Percentiles rank a stretch among this genome's conserved stretches.
Conservation (phyloP, 768 basidiomycete species). For the Auricularia auricula-judae region DNA sequence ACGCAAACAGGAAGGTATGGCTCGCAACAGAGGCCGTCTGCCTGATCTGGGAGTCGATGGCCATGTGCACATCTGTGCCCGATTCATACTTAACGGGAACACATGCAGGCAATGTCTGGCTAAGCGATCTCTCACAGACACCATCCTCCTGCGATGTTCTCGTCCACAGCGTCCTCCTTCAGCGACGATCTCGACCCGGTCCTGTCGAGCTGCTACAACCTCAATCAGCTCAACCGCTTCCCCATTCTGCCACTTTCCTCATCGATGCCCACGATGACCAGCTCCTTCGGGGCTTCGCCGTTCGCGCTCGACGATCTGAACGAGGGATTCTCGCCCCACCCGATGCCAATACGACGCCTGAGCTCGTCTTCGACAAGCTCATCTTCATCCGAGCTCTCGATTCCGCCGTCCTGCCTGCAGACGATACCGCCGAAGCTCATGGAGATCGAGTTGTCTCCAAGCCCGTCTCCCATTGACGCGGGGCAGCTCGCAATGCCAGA, state of each 20-base stretch:
- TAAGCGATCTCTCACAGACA: not conserved
- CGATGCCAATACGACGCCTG: not conserved
- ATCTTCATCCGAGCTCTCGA: not conserved
- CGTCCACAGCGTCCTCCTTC: not conserved
- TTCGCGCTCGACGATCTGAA: not conserved
- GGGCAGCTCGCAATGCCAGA: not conserved
- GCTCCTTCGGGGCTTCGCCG: not conserved
- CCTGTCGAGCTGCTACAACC: not conserved
- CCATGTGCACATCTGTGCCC: not conserved
- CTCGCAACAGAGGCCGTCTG: not conserved
- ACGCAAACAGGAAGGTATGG: not conserved
- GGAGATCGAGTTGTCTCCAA: not conserved
- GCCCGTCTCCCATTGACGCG: not conserved
- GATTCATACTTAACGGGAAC: not conserved
- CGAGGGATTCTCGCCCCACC: not conserved
- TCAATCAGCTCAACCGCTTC: not conserved
- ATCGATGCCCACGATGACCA: not conserved
- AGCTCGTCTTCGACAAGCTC: not conserved
- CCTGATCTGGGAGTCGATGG: not conserved
- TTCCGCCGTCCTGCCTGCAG: not conserved
- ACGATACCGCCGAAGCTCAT: not conserved
- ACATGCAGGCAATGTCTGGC: not conserved
- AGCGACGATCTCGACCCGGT: not conserved
- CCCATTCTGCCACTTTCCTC: not conserved
- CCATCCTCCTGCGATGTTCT: not conserved